These are phyloP conservation scores for barley (Hordeum vulgare) DNA, from an alignment of 176 grass and related monocot species.

Conservation along the genomic window DNA sequence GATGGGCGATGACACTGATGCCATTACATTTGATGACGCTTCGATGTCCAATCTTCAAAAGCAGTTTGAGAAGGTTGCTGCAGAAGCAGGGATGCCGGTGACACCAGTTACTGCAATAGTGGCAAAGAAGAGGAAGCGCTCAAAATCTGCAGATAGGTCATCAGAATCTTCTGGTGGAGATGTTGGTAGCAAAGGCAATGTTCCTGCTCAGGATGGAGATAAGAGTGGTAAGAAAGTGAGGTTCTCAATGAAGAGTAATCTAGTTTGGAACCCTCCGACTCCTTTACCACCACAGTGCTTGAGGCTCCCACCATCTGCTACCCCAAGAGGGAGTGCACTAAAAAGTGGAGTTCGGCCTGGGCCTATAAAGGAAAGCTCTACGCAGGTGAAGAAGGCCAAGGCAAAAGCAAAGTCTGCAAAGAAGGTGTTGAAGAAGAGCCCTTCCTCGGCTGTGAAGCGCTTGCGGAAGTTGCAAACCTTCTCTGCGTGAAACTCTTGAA, in stretches of 20 bases:
- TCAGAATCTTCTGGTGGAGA: conserved; percentile 19
- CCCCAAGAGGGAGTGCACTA: conserved; percentile 89
- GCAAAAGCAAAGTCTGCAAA: conserved; percentile 66
- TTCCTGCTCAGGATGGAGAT: conserved; percentile 21
- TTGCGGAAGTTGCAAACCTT: conserved; percentile 73
- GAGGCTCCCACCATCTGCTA: conserved; percentile 81
- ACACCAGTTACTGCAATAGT: conserved; percentile 30
- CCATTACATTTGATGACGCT: conserved; percentile 56
- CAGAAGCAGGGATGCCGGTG: conserved; percentile 56
- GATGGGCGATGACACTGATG: conserved; percentile 31
- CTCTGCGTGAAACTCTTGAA: conserved; percentile 44
- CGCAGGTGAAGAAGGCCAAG: conserved; percentile 48
- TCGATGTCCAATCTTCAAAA: conserved; percentile 85
- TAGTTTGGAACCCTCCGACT: conserved; percentile 86
- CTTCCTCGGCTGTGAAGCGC: conserved; percentile 62
- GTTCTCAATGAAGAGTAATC: conserved; percentile 92
- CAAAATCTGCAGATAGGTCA: conserved; percentile 30
- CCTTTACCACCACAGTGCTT: conserved; percentile 79
- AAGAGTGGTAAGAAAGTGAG: conserved; percentile 75
- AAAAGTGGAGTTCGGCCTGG: conserved; percentile 89
- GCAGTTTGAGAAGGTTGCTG: conserved; percentile 84
- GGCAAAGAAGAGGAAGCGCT: conserved; percentile 66
- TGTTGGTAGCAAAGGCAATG: conserved; percentile 15
- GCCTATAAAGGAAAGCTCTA: conserved; percentile 59
- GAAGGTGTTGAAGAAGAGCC: conserved; percentile 70